These are phyloP conservation scores for Silene uniflora DNA, from an alignment of 148 eudicot species.

Conservation along the genomic window DNA sequence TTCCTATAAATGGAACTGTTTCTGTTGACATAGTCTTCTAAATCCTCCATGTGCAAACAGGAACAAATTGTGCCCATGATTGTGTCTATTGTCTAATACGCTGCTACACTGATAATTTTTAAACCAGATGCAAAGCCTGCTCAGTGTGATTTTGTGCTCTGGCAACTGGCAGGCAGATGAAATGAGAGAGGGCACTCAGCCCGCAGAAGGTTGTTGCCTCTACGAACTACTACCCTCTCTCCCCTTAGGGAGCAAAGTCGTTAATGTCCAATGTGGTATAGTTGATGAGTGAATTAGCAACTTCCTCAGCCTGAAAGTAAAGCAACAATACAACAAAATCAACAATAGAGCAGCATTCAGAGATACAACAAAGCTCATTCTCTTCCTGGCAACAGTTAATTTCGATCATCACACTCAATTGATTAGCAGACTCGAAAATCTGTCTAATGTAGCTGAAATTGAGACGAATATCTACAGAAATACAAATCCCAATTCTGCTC, in stretches of 20 bases:
- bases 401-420: constrained; percentile 5
- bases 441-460: constrained; percentile 21
- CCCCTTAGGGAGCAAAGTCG: constrained; percentile 5
- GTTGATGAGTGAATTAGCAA: background rate
- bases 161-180: background rate
- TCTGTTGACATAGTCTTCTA: constrained; percentile 68
- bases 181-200: constrained; percentile 52
- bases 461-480: constrained; percentile 11
- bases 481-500: background rate
- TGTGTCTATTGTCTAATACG: constrained; percentile 20
- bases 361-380: constrained; percentile 2
- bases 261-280: background rate
- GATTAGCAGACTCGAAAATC: background rate
- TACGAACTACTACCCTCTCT: constrained; percentile 50
- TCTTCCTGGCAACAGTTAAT: background rate
- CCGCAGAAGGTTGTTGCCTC: constrained; percentile 42
- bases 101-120: constrained; percentile 16
- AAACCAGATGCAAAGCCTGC: constrained; percentile 22
- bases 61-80: constrained; percentile 88
- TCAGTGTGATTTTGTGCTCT: constrained; percentile 3
- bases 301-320: constrained; percentile 20
- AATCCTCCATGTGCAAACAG: constrained; percentile 66
- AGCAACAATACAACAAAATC: background rate
- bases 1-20: constrained; percentile 64
- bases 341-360: background rate